A percentile compares a stretch with the other conserved stretches of the same genome.
Evolutionary conservation across 495 filamentous ascomycete genomes (phyloP).

Genomic region (Daldinia bambusicola): DNA sequence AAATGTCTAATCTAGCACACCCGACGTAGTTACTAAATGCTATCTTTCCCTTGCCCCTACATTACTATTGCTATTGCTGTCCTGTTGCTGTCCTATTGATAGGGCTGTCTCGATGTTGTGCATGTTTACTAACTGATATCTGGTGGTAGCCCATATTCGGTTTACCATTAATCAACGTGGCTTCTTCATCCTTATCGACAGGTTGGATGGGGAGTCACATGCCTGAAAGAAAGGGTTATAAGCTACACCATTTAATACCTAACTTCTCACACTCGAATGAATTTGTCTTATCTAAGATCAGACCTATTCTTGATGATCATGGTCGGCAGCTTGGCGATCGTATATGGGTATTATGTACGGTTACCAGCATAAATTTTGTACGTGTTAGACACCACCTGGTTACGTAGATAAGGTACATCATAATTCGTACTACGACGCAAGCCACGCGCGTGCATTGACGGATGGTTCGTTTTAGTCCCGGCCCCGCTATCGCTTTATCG

Average conservation of each 20-base stretch:
- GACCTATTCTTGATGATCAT: background rate
- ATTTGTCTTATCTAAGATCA: background rate
- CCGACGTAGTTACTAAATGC: slow-evolving; percentile 42
- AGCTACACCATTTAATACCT: background rate
- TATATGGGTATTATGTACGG: slow-evolving; percentile 5
- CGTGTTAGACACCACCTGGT: background rate
- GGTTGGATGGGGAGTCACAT: background rate
- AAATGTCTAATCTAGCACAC: slow-evolving; percentile 45
- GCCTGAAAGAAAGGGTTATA: background rate
- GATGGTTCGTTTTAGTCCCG: slow-evolving; percentile 2
- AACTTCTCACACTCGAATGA: slow-evolving; percentile 1
- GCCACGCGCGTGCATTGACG: background rate
- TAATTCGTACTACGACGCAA: background rate
- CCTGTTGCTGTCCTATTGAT: background rate
- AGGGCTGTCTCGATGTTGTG: background rate
- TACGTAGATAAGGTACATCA: slow-evolving; percentile 14
- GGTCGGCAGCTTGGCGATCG: slow-evolving; percentile 13
- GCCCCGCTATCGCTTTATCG: slow-evolving; percentile 42
- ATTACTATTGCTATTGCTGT: too few relatives aligned
- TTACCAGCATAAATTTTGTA: slow-evolving; percentile 9
- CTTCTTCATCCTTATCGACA: background rate
- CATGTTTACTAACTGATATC: background rate
- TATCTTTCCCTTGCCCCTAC: slow-evolving; percentile 32
- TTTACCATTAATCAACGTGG: background rate
- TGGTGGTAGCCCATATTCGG: background rate